A percentile compares a stretch with the other conserved stretches of the same genome.
These are phyloP conservation scores for rapeseed (Brassica napus) DNA, from an alignment of 345 rosid species.

Conservation along the genomic window Da-Ae NC_063451.1:25251001-25251500, in stretches of 20 bases:
- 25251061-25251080: background rate
- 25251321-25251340: background rate
- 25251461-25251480: conserved; percentile 4
- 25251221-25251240: background rate
- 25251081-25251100: background rate
- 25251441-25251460: conserved; percentile 2
- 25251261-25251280: conserved; percentile 27
- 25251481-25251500: conserved; percentile 10
- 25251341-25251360: background rate
- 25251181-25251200: background rate
- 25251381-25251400: background rate
- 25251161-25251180: background rate
- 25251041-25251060: background rate
- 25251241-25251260: conserved; percentile 40
- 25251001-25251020: background rate
- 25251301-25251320: background rate
- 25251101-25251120: conserved; percentile 6
- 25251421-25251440: background rate
- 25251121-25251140: conserved; percentile 5
- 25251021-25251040: background rate
- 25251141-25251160: background rate
- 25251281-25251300: background rate
- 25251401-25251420: conserved; percentile 5
- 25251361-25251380: background rate
- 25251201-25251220: background rate